These are phyloP conservation scores for Leishmania turanica DNA, from an alignment of 208 protist genomes.

Conservation along the genomic window DNA sequence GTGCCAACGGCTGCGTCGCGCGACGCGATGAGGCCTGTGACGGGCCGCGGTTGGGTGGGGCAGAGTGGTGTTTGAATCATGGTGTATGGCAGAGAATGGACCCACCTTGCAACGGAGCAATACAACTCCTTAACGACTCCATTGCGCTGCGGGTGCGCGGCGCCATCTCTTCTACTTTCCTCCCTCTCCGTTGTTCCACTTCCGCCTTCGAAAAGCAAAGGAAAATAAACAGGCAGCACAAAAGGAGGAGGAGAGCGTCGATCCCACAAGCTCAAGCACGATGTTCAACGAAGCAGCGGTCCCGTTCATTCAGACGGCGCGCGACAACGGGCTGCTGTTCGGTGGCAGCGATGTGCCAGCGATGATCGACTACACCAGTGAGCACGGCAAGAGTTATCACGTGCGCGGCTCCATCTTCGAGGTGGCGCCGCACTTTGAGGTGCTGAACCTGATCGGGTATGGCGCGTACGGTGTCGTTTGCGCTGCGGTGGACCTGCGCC, in stretches of 20 bases:
- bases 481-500: constrained; percentile 58
- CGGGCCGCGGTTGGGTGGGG: neutral
- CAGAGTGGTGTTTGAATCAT: neutral
- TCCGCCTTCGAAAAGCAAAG: neutral
- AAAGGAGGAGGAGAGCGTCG: neutral
- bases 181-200: neutral
- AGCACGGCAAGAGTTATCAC: constrained; percentile 52
- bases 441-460: constrained; percentile 59
- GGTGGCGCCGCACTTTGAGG: constrained; percentile 68
- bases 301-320: constrained; percentile 29
- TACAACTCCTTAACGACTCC: neutral
- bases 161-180: neutral
- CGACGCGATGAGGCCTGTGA: neutral
- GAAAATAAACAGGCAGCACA: neutral
- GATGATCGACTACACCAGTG: constrained; percentile 19
- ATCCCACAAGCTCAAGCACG: neutral
- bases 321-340: constrained; percentile 32
- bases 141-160: neutral
- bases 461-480: constrained; percentile 84
- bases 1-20: neutral
- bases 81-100: neutral
- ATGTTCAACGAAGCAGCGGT: constrained; percentile 31
- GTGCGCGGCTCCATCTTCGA: constrained; percentile 55
- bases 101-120: no score
- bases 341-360: constrained; percentile 18